These are phyloP conservation scores for Sarcocystis neurona DNA, from an alignment of 169 alveolate species.

Conservation along the genomic window DNA sequence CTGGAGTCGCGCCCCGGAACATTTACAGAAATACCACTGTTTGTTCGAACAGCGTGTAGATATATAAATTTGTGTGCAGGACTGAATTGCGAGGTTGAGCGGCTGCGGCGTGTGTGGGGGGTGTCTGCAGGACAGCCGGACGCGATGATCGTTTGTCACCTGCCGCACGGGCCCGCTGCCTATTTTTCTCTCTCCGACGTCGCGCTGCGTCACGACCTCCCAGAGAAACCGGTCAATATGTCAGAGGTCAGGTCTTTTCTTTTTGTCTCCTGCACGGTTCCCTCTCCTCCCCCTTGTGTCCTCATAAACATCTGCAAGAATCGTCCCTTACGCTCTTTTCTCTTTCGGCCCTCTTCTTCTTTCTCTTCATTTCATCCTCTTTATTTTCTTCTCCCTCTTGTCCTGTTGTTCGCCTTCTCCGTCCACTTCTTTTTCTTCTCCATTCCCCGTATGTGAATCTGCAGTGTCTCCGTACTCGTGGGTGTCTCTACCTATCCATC, in stretches of 20 bases:
- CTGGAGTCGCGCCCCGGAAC: neutral
- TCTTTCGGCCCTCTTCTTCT: too few species aligned
- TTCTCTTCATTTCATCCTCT: too few species aligned
- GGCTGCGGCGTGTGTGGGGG: neutral
- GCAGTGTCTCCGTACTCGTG: too few species aligned
- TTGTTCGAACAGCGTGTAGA: neutral
- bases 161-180: slow-evolving; percentile 99
- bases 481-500: too few species aligned
- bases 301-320: too few species aligned
- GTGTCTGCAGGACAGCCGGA: slow-evolving; percentile 88
- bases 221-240: slow-evolving; percentile 93
- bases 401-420: too few species aligned
- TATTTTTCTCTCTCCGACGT: slow-evolving; percentile 95
- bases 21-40: neutral
- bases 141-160: slow-evolving; percentile 96
- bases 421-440: too few species aligned
- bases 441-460: too few species aligned
- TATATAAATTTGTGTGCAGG: neutral
- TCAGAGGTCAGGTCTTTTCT: slow-evolving; percentile 85
- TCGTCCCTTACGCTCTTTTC: too few species aligned
- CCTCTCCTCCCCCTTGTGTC: too few species aligned
- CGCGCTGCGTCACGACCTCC: slow-evolving; percentile 96
- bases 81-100: neutral
- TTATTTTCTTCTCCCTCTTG: too few species aligned
- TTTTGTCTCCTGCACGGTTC: too few species aligned